Evolutionary conservation across 495 filamentous ascomycete genomes (phyloP).

Genomic region (Darksidea phi): DNA sequence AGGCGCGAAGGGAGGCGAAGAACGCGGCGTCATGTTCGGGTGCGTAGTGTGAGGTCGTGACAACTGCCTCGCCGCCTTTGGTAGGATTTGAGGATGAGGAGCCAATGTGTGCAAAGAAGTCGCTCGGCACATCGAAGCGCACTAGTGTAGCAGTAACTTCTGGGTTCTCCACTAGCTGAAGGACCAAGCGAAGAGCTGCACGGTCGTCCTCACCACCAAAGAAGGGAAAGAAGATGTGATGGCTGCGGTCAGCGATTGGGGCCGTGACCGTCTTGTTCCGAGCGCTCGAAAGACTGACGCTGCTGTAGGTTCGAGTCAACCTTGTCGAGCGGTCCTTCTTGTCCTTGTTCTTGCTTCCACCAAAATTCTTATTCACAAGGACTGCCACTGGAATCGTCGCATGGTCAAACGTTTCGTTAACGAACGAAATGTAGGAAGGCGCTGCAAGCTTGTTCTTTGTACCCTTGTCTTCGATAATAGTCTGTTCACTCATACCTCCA

Average conservation of each 20-base stretch:
- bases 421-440: conserved; percentile 41
- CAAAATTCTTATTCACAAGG: conserved; percentile 74
- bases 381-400: conserved; percentile 71
- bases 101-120: conserved; percentile 37
- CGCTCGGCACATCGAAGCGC: conserved; percentile 49
- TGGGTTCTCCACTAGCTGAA: conserved; percentile 74
- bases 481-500: conserved; percentile 65
- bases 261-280: conserved; percentile 45
- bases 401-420: conserved; percentile 60
- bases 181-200: conserved; percentile 73
- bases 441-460: conserved; percentile 39
- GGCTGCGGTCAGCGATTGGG: conserved; percentile 62
- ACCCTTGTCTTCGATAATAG: conserved; percentile 44
- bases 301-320: conserved; percentile 50
- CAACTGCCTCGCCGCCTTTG: conserved; percentile 37
- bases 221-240: conserved; percentile 86
- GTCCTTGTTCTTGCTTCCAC: conserved; percentile 48
- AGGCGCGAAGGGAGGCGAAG: conserved; percentile 62
- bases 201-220: conserved; percentile 83
- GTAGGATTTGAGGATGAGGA: conserved; percentile 32
- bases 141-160: conserved; percentile 74
- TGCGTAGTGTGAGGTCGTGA: conserved; percentile 32
- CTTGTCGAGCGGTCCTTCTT: conserved; percentile 41
- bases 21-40: conserved; percentile 56
- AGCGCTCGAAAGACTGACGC: conserved; percentile 58